Evolutionary conservation across 306 rosid species (phyloP), one percentile per base, ranked within the genome.

Genomic region (Quercus parvula): DNA sequence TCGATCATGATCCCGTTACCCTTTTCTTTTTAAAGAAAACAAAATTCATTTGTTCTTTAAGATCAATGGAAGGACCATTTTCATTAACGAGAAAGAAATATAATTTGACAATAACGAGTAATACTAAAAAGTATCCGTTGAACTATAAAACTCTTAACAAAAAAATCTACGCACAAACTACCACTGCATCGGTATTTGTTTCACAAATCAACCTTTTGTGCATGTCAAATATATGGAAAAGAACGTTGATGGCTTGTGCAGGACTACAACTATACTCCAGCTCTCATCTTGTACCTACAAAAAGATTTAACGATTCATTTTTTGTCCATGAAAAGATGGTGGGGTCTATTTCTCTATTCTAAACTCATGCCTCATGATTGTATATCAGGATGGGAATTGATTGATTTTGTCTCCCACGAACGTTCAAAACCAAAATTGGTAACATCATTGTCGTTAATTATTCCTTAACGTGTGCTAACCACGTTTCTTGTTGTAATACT

Each of bases 311-410:
- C 49, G 35, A 56, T n/a, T 28, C 14, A 3, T 18, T 77, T 59
- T 75, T 22, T 77, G 46, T 33, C 6, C 62, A n/a, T 38, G 58
- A 59, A 82, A 64, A 61, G 81, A 5, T 75, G 15, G 81, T 81
- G 51, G 81, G 76, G 77, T 79, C 62, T 28, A 62, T 62, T 70
- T 66, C 78, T 73, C 84, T 85, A 75, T 77, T 77, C 20, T 73
- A 83, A 49, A 71, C 81, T 76, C 93, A 87, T 84, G 91, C 93
- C 83, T 90, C 76, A 90, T 85, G 86, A 90, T 90, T 84, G 67
- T 81, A 80, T 84, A 75, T 59, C 58, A 58, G 71, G 30, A 44
- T 71, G 82, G 79, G 81, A 64, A 49, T 12, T 49, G 17, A 83
- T 83, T 87, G 85, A 87, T 85, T 81, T 81, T 89, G 90, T 83